Percentiles rank a stretch among this genome's conserved stretches.
phyloP scores from a whole-genome alignment of 2,329 filamentous ascomycete species.

The Fusarium torulosum region DNA sequence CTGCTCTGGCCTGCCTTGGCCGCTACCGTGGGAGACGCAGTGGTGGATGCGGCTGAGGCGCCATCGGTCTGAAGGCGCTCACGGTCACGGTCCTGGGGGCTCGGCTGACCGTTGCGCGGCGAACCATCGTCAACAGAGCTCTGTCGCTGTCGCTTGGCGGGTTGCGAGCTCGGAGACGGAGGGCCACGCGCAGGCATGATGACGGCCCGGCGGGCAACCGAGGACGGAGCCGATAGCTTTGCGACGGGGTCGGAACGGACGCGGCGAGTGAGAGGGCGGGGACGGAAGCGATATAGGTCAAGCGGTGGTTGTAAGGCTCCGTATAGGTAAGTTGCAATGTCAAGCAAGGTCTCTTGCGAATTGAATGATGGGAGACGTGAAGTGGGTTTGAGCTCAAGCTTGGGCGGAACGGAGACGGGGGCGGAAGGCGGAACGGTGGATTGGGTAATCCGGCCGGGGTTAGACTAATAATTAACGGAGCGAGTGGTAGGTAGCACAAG shows the following conservation, averaged over 20 bases:
- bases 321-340: background rate
- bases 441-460: conserved; percentile 37
- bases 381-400: conserved; percentile 31
- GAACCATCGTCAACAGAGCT: conserved; percentile 64
- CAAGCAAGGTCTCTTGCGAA: conserved; percentile 13
- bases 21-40: conserved; percentile 43
- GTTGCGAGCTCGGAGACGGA: conserved; percentile 64
- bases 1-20: conserved; percentile 69
- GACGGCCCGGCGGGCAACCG: conserved; percentile 48
- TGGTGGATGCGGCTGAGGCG: conserved; percentile 48
- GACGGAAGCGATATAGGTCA: conserved; percentile 6
- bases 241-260: conserved; percentile 26
- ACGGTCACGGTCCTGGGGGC: conserved; percentile 44
- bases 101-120: conserved; percentile 51
- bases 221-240: conserved; percentile 39
- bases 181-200: conserved; percentile 62
- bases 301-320: conserved; percentile 3
- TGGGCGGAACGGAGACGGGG: conserved; percentile 35
- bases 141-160: conserved; percentile 69
- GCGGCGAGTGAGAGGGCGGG: conserved; percentile 3
- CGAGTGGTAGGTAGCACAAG: background rate
- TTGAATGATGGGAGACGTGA: conserved; percentile 35
- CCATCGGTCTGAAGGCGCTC: conserved; percentile 50
- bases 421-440: conserved; percentile 38
- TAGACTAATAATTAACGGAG: conserved; percentile 18